Base-by-base conservation (phyloP, 2,329 filamentous ascomycete species). In the Colletotrichum limetticola region DNA sequence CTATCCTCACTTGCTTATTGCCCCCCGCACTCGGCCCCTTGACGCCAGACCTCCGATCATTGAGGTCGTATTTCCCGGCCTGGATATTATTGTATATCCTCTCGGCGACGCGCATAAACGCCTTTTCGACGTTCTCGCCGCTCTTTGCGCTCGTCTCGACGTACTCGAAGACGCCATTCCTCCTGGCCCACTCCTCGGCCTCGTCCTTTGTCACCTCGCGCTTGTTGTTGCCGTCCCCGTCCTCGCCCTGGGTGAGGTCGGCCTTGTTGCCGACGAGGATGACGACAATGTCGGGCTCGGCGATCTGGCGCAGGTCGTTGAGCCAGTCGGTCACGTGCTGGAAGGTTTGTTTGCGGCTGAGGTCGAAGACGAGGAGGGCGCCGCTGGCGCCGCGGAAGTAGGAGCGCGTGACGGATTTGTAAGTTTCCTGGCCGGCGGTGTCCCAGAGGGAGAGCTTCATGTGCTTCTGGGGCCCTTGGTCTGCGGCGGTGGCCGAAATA, bases 391-490 rank as follows among this genome's bases (percentile, higher is more conserved):
- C 95, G 66, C 95, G 93, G 84, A 98, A 98, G 85, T 98, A 98
- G 74, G 94, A 97, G 67, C 96, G 89, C 9, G 96, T 98, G 72
- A 98, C 97, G 57, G 93, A 96, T 83, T 98, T 98, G 87, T 98
- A 98, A 14, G 95, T 98, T 86, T 98, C 96, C 83, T 98, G 96
- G 30, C 96, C 96, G 19, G 96, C 96, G 1, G 96, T 98, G 81
- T 98, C 96, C 96, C 96, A 98, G 12, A 98, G 87, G 57, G 92
- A 95, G 5, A 98, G 89, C 84, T 98, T 98, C 95, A 98, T 98
- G 85, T 96, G 93, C 79, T 91, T 92, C 81, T 92, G 91, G 7
- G 80, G 78, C 26, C 66, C 67, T 32, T 32, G 32, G 6, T 73
- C 71, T 16, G 78, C 76, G 71, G 78, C 76, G 76, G 30, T 30